phyloP scores from a whole-genome alignment of 177 flowering plant species.

The Vitis hybrid region DNA sequence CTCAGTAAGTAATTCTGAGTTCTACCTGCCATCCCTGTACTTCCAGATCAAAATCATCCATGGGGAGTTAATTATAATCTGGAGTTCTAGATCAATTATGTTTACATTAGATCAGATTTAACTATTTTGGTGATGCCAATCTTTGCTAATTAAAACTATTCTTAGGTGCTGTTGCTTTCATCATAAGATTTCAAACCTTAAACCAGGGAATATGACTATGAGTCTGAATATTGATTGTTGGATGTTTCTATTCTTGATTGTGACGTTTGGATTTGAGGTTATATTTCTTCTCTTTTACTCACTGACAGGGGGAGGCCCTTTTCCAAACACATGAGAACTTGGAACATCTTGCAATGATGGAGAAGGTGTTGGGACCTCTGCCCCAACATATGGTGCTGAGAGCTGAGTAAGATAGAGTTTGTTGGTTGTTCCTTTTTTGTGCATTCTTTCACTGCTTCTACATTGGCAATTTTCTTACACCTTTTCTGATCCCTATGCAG shows the following conservation, averaged over 20 bases:
- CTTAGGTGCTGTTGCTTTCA: too few species aligned
- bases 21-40: not conserved
- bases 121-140: too few species aligned
- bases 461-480: not conserved
- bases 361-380: conserved; percentile 81
- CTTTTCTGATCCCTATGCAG: conserved; percentile 29
- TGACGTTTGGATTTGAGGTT: not conserved
- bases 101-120: too few species aligned
- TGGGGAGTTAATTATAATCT: too few species aligned
- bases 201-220: too few species aligned
- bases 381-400: conserved; percentile 73
- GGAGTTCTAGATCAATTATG: too few species aligned
- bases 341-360: conserved; percentile 99
- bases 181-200: too few species aligned
- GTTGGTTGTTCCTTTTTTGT: conserved; percentile 2
- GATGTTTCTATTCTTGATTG: not conserved
- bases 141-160: too few species aligned
- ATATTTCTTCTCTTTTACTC: not conserved
- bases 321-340: conserved; percentile 94
- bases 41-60: not conserved
- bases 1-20: conserved; percentile 51
- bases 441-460: not conserved
- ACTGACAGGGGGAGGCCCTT: conserved; percentile 77
- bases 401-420: conserved; percentile 59
- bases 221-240: not conserved